Evolutionary conservation across 164 flowering plant genomes (phyloP).

Genomic region (Aristolochia californica): DNA sequence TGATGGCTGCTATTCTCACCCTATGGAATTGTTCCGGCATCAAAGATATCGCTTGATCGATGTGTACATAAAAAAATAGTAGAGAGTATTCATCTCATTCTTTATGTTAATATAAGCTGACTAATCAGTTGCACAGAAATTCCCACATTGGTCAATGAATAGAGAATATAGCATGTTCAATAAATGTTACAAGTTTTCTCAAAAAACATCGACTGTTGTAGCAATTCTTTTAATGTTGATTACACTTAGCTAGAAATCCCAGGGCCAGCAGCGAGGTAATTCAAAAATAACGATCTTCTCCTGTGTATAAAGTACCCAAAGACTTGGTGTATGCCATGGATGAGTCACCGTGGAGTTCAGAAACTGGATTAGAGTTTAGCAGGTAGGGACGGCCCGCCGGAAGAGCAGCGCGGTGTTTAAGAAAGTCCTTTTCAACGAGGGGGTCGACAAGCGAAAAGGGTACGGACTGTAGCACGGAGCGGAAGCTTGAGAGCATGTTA

Average conservation of each 20-base stretch:
- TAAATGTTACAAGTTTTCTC: too few species aligned
- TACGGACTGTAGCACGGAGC: constrained; percentile 28
- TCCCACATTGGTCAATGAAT: too few species aligned
- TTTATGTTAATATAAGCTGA: constrained; percentile 18
- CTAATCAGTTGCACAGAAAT: not conserved
- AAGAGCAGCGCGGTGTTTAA: constrained; percentile 9
- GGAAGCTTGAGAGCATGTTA: constrained; percentile 7
- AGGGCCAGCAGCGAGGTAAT: constrained; percentile 82
- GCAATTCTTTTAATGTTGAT: too few species aligned
- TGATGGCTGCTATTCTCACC: not conserved
- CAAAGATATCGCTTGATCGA: not conserved
- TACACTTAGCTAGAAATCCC: too few species aligned
- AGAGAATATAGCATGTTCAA: too few species aligned
- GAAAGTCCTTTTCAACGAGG: constrained; percentile 43
- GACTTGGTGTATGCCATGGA: constrained; percentile 59
- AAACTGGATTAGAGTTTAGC: constrained; percentile 31
- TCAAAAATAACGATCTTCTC: constrained; percentile 76
- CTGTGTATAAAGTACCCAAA: constrained; percentile 67
- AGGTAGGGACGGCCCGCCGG: constrained; percentile 32
- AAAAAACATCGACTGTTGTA: too few species aligned
- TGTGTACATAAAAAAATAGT: constrained; percentile 26
- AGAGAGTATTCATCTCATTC: constrained; percentile 33
- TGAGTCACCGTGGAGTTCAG: constrained; percentile 38
- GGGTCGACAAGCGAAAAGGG: constrained; percentile 25
- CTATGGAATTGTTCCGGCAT: not conserved